These are phyloP conservation scores for Zoysia matrella DNA, from an alignment of 202 grass and related monocot species.

Conservation along the genomic window DNA sequence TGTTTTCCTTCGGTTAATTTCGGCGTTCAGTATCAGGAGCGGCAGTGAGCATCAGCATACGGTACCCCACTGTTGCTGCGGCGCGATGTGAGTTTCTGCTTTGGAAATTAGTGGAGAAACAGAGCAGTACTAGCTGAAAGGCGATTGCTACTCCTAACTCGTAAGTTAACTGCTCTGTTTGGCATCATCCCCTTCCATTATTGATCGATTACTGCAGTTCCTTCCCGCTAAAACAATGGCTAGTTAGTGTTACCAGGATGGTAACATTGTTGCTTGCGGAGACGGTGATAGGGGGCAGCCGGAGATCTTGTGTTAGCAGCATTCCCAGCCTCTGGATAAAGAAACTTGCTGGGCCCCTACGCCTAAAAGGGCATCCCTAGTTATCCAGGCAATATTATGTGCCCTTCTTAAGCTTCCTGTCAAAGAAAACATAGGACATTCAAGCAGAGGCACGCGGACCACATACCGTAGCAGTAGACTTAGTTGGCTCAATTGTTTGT, in stretches of 20 bases:
- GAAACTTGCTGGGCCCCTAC: neutral
- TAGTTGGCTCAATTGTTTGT: neutral
- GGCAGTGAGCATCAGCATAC: slow-evolving; percentile 12
- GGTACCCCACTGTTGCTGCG: slow-evolving; percentile 29
- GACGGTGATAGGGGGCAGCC: neutral
- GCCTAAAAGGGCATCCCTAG: slow-evolving; percentile 9
- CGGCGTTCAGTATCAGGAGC: neutral
- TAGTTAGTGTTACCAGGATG: neutral
- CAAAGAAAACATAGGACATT: slow-evolving; percentile 14
- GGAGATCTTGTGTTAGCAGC: neutral
- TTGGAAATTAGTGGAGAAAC: neutral
- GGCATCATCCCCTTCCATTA: slow-evolving; percentile 26
- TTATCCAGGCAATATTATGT: slow-evolving; percentile 24
- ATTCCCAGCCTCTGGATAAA: neutral
- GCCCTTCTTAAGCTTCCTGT: slow-evolving; percentile 1
- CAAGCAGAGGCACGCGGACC: neutral
- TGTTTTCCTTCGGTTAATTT: neutral
- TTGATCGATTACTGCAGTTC: slow-evolving; percentile 18
- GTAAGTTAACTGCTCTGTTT: slow-evolving; percentile 31
- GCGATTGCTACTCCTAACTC: neutral
- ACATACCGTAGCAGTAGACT: neutral
- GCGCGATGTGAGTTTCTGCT: slow-evolving; percentile 1
- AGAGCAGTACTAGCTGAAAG: neutral
- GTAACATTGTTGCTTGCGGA: neutral
- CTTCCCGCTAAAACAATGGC: neutral